Evolutionary conservation across 495 filamentous ascomycete species (phyloP), one percentile per base, ranked within the genome.

Genomic region (Tuber calosporum): DNA sequence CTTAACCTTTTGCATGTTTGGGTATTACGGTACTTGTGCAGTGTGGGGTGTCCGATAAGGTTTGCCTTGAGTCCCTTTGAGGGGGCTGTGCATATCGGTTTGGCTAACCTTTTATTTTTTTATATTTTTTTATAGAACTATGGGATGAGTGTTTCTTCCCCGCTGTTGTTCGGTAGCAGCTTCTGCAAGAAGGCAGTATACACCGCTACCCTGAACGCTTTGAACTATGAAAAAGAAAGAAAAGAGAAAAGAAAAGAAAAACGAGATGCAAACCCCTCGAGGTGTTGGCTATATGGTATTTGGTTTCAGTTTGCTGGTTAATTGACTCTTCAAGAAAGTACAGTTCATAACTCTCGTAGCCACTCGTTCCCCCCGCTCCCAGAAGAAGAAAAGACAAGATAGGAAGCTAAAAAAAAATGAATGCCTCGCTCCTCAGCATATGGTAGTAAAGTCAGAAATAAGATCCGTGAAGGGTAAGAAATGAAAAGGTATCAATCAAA

Each of bases 1-100:
- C 79, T 90, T 17, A 13, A 34, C 53, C 53, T 66, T 34, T 13
- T 62, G 53, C 26, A 17, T 34, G 53, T 4, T 6, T 5, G 53
- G 26, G 26, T 1, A 34, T n/a, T n/a, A n/a, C n/a, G n/a, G n/a
- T n/a, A n/a, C n/a, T n/a, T n/a, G 30, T 9, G 5, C 53, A n/a
- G n/a, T 30, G 30, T 30, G 48, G 48, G 48, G 48, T 30, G 48
- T 53, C n/a, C 4, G 48, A 58, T 30, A 58, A 58, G 26, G 53
- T 4, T 15, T 34, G 7, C 80, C 41, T 68, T 77, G 34, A 70
- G 42, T 62, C 3, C 53, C 13, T 17, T 62, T 62, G 11, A 34
- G 26, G 4, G 13, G 11, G 53, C 53, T 62, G 53, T 62, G 26
- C 34, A 34, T 62, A 62, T 62, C 11, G 26, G 11, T 62, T 62